Base-by-base conservation (phyloP, 148 eudicot genomes). In the Camellia granthamiana region DNA sequence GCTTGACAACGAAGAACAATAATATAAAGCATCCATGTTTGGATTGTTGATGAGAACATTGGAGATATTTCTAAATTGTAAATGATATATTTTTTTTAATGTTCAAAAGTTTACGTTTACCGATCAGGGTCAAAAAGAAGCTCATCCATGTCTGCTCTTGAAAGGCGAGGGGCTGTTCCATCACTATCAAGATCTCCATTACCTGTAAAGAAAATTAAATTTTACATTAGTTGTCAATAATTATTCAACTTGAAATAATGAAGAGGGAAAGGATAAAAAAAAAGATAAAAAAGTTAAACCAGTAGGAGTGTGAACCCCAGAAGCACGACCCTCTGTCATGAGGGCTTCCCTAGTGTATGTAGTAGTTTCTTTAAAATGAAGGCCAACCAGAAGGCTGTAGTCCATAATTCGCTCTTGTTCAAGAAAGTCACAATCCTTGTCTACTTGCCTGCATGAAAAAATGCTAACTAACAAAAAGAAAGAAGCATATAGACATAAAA, bases 361-460 rank as follows among this genome's bases (percentile, higher is more conserved):
- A 30, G 38, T 30, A 30, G 1, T 30, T 30, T 30, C 38, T 30
- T 30, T 30, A 30, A 30, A 30, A 30, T 30, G 38, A 30, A 30
- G 38, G 38, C 38, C 38, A 30, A 30, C 38, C 38, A 30, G 38
- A 30, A 30, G 38, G 38, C 38, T 30, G 38, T 30, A 30, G 38
- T 30, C 38, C 38, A 30, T 30, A 30, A 30, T 30, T 30, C 38
- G 38, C 38, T 30, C 38, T 30, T 30, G 38, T 30, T 30, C 38
- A 30, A 30, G 38, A 30, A 30, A 30, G 38, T 30, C 38, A 30
- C 38, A 30, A 30, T 30, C 38, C 38, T 81, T 75, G 68, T 78
- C 61, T 75, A 92, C 90, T 88, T 92, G 96, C 87, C 96, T 92
- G 88, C 84, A 84, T 52, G 38, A 78, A 88, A 54, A 69, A 73